Evolutionary conservation across 805 yeast species (phyloP), one percentile per base, ranked within the genome.

Genomic region (Yamadazyma kitorensis): DNA sequence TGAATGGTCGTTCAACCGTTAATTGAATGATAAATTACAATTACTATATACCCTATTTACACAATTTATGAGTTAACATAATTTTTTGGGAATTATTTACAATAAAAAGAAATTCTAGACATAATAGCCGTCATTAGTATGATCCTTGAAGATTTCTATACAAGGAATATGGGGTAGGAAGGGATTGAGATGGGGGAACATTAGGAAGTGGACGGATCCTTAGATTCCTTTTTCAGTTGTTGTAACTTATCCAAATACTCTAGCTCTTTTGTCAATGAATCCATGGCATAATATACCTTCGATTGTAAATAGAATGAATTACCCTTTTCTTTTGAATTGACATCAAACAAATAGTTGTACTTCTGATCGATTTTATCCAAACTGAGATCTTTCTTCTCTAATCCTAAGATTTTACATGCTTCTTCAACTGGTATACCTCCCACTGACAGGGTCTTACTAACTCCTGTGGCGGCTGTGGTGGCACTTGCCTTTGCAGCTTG

Each of bases 401-500:
- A 67, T 49, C 89, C 93, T 48, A 93, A 68, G 49, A 93, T 91
- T 67, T 89, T 87, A 50, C 87, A 78, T 9, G 97, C 91, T 63
- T 93, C 98, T 47, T 85, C 94, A 24, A 87, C 70, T 5, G 88
- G 70, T 30, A 93, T 78, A 23, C 96, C 98, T 15, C 83, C 82
- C 22, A 71, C 73, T 41, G 86, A 78, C 19, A 75, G 66, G 34
- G 75, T 72, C 48, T 63, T 64, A 23, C 64, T 61, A 6, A 65
- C 65, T 6, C 50, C 55, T 26, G 52, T 49, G 59, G 54, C 68
- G 14, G 83, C 69, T 18, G 86, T 76, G 18, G 86, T 75, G 2
- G 91, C 87, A n/a, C 95, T 80, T 35, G 89, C 89, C 33, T 91
- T 86, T 12, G 98, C 96, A 2, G 95, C 95, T 64, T 93, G 98